These are phyloP conservation scores for Chaetomium sp. DNA, from an alignment of 2,329 filamentous ascomycete genomes.

Conservation along the genomic window DNA sequence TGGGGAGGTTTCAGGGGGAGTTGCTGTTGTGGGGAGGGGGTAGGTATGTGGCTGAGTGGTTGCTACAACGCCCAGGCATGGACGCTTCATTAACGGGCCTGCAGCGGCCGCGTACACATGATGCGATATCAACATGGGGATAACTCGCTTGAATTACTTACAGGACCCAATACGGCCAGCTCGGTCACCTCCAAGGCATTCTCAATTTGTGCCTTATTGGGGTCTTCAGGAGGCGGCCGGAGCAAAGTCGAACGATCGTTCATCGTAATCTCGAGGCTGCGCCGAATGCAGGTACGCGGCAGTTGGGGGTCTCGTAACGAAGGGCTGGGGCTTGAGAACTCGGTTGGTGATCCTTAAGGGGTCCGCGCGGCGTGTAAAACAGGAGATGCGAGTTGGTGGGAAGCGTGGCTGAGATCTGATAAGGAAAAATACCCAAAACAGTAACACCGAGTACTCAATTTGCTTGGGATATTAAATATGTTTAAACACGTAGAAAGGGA, in stretches of 20 bases:
- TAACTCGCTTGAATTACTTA: constrained; percentile 45
- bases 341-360: not conserved
- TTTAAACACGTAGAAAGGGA: not conserved
- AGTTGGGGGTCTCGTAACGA: not conserved
- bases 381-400: not conserved
- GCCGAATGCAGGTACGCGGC: not conserved
- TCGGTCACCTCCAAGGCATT: constrained; percentile 86
- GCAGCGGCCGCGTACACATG: not conserved
- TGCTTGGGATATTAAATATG: not conserved
- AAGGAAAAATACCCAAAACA: not conserved
- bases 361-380: not conserved
- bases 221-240: constrained; percentile 71
- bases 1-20: not conserved
- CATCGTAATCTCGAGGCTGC: constrained; percentile 34
- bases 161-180: constrained; percentile 72
- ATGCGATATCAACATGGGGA: not conserved
- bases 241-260: constrained; percentile 61
- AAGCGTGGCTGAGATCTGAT: not conserved
- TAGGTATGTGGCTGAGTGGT: not conserved
- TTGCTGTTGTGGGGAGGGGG: not conserved
- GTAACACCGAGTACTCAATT: not conserved
- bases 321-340: not conserved
- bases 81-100: not conserved
- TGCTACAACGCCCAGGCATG: not conserved
- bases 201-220: constrained; percentile 78